Evolutionary conservation across 2,329 filamentous ascomycete genomes (phyloP), one percentile per base, ranked within the genome.

Genomic region (Bertia moriformis): DNA sequence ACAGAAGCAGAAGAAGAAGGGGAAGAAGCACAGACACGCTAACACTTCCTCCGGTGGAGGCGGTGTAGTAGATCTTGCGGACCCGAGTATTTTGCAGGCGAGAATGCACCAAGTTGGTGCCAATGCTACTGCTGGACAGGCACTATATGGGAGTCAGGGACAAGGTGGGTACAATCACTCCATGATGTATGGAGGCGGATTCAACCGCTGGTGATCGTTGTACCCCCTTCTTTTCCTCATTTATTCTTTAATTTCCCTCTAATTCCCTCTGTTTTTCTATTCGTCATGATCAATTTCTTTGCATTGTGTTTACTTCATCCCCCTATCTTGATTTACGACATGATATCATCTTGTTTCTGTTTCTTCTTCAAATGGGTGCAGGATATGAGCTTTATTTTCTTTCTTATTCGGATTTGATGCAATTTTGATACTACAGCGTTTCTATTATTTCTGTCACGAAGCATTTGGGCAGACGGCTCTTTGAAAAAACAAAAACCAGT

Each of bases 21-120:
- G 94, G 86, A 95, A 94, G 79, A 95, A 95, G 86, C 89, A 95
- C 75, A 93, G 88, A 80, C 88, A 95, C 81, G 89, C 87, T 91
- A 94, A 95, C 86, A 95, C 89, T 89, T 94, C 88, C 84, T 96
- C 89, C 79, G 83, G 83, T 72, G 88, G 87, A 78, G 85, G 86
- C 84, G 88, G 85, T 72, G 78, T 95, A 89, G 88, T 93, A 71
- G 88, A 96, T 93, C 86, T 94, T 88, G 86, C 84, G 73, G 88
- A 96, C 86, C 89, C 89, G 74, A 94, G 86, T 75, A 95, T 95
- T 75, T 79, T 96, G 73, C 88, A 94, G 72, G 83, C 93, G 73
- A 88, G 93, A 66, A 84, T 91, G 69, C 77, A 82, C 67, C 72
- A 78, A 54, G 79, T 83, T 67, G 82, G 78, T 66, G 83, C 78